Base-by-base conservation (phyloP, 257 asterid genomes). In the Osmanthus fragrans region DNA sequence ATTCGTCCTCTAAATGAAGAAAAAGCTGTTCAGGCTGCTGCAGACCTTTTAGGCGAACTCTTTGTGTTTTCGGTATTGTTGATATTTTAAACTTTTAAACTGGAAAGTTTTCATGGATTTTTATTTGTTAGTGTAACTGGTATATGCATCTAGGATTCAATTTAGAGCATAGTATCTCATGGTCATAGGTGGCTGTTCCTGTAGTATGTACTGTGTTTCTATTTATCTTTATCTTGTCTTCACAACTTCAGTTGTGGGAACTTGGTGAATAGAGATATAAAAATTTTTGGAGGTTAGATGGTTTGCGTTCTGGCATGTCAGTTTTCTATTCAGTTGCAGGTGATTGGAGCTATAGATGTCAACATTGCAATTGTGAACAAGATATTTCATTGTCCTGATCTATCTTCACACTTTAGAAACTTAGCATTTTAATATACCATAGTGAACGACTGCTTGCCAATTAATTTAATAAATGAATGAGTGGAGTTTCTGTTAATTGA, bases 1-100 rank as follows among this genome's bases (percentile, higher is more conserved):
- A 92, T 94, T 81, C 98, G 89, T 77, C 97, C 98, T 68, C 85
- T 94, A 74, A 83, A 94, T 84, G 97, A 94, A 85, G 98, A 92
- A 66, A 92, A 87, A 75, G 97, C 97, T 66, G 96, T 94, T 66
- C 96, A 94, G 83, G 94, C 88, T 85, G 98, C 97, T 72, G 98
- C 96, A 49, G 98, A 94, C 72, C 94, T 92, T 77, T 77, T 90
- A 58, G 97, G 98, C 54, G 98, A 94, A 83, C 81, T 90, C 78
- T 94, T 92, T 49, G 84, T 94, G 40, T 94, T 90, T 83, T 65
- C 90, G 89, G 97, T 94, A 89, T n/a, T 64, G 63, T 65, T 79
- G 60, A 40, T 58, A 75, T 60, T 37, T 72, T 18, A 40, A 34
- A 45, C 36, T 56, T 40, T 40, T 16, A 37, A 21, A 1, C 72